Evolutionary conservation across 2,329 filamentous ascomycete species (phyloP), one percentile per base, ranked within the genome.

Genomic region (Neoarthrinium moseri): DNA sequence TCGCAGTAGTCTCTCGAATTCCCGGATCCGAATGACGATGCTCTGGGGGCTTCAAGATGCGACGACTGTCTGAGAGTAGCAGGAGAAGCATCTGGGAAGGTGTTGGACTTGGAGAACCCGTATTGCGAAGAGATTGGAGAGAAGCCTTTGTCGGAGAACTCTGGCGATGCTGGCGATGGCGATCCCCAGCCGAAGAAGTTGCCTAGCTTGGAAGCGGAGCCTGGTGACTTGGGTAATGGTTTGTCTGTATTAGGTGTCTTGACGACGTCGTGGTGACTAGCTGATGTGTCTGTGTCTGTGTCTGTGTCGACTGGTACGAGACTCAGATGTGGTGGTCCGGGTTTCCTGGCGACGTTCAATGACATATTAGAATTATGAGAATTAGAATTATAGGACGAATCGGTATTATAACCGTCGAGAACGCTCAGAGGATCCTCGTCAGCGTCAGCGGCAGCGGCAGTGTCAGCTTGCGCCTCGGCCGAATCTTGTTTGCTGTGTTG

Each of bases 101-200:
- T 62, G 24, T 62, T 56, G 30, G 59, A 60, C 52, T 66, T 70
- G 21, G 73, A 68, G 18, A 74, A 77, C 34, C 53, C 53, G 45
- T 71, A 65, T 13, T 78, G 77, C 10, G 79, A 81, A 4, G 76
- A 72, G 23, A 78, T 56, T n/a, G 70, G 70, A 30, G 70, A 74
- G 55, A 61, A 68, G 24, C 54, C 60, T 55, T 65, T 67, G 48
- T 78, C 77, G 2, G 77, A 81, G 53, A 71, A 72, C 32, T 79
- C 74, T 15, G 75, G 76, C 38, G 62, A 65, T 17, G 74, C 71
- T 7, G 74, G 70, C 27, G 74, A 65, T 6, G 70, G 68, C 21
- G 67, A 72, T 43, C 68, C 67, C 79, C 79, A 82, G 56, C 72
- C 74, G 56, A 82, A 81, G 54, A 80, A 71, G 23, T 64, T 69